Evolutionary conservation across 2,329 filamentous ascomycete genomes (phyloP).

Genomic region (Alternaria incomplexa): DNA sequence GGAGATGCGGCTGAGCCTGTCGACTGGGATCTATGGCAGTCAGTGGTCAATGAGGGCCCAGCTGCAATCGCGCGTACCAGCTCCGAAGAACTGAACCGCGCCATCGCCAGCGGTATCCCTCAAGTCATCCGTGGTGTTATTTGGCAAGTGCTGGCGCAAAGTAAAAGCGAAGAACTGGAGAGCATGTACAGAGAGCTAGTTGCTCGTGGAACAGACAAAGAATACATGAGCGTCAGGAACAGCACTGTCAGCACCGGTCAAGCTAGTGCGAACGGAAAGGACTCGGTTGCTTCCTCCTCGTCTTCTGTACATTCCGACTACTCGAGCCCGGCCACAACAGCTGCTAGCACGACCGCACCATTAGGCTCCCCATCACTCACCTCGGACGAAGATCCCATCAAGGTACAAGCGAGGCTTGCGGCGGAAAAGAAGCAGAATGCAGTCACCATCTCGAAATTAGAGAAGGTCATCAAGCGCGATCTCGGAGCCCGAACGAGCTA

Average conservation of each 20-base stretch:
- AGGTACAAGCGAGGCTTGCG: constrained; percentile 67
- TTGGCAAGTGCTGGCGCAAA: constrained; percentile 96
- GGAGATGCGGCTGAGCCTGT: constrained; percentile 74
- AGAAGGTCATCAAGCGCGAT: constrained; percentile 90
- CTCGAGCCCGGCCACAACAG: constrained; percentile 66
- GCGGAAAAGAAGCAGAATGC: constrained; percentile 78
- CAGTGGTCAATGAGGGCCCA: constrained; percentile 92
- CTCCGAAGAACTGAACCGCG: constrained; percentile 84
- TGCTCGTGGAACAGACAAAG: constrained; percentile 79
- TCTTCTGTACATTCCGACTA: constrained; percentile 84
- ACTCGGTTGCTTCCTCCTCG: constrained; percentile 75
- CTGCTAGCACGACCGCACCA: constrained; percentile 47
- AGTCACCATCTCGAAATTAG: constrained; percentile 76
- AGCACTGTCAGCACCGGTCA: constrained; percentile 56
- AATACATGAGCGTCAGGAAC: constrained; percentile 48
- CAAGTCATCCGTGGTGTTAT: constrained; percentile 96
- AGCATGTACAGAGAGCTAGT: constrained; percentile 83
- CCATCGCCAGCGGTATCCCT: constrained; percentile 92
- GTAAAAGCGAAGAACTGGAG: constrained; percentile 91
- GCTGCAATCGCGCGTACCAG: constrained; percentile 86
- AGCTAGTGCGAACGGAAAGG: constrained; percentile 62
- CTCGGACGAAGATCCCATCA: constrained; percentile 66
- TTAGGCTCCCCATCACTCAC: constrained; percentile 61
- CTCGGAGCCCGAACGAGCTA: constrained; percentile 92
- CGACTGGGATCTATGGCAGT: constrained; percentile 99